Evolutionary conservation across 495 filamentous ascomycete species (phyloP), one percentile per base, ranked within the genome.

Genomic region (Pyrenula massariospora): DNA sequence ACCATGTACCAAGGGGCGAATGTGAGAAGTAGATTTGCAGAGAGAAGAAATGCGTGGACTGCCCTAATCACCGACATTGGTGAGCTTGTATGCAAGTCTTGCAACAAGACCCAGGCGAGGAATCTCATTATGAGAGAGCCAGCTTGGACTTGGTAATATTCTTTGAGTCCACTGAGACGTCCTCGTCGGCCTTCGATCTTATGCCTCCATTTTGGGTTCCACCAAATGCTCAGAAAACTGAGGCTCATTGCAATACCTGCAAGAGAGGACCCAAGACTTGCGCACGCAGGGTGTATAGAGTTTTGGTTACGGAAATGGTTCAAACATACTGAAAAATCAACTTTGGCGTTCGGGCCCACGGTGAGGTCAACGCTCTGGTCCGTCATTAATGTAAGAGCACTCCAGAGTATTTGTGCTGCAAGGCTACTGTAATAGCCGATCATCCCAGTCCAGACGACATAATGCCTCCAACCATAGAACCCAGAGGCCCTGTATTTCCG

Each of bases 171-270:
- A 10, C 73, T 68, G 55, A 91, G 79, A 55, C 84, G 81, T 24
- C 76, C 82, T 48, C 74, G 76, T 60, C 82, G 76, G 22, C 84
- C 82, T 54, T 78, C 75, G n/a, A 82, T 70, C 61, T 82, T 82
- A 59, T 85, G 69, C 58, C 77, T 75, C 62, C 89, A 74, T 55
- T 77, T 79, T 5, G 86, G 86, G 59, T 91, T 91, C 86, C 88
- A 95, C 81, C 85, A 90, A 12, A 84, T 65, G 1, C 84, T 78
- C 3, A 80, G 60, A 23, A 85, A 58, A 22, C 79, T 81, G 1
- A 78, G 67, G 21, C 76, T 57, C 23, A 85, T 69, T 15, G 77
- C 70, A 70, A 65, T 58, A 31, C 62, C 75, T 58, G 68, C 82
- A 57, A 61, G 54, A 42, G 31, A 42, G 15, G 31, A 5, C 8